Base-by-base conservation (phyloP, 257 asterid species). In the Plantago major region DNA sequence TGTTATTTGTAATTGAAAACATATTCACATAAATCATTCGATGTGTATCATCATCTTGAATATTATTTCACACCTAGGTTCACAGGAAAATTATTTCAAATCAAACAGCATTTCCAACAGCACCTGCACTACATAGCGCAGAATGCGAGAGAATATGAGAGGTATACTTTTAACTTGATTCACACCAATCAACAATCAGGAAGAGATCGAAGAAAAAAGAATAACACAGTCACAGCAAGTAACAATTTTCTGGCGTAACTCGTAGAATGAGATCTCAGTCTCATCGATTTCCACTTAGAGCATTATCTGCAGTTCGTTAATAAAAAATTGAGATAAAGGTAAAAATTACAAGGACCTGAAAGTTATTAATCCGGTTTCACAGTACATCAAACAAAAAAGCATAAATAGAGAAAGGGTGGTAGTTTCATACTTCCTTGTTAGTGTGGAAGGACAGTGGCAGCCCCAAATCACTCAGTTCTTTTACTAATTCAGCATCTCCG, bases 391-490 rank as follows among this genome's bases (percentile, higher is more conserved):
- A 30, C 7, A 28, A 17, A 43, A 18, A 46, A 22, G 8, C 40
- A 33, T 33, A 33, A 33, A 63, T 16, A 48, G 14, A 60, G 17
- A 42, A 63, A 42, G 44, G 13, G 13, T 15, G 17, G 61, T 62
- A 58, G 52, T 11, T 60, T 17, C 47, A 5, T 72, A 86, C 95
- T 89, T 79, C 85, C 85, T 89, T 89, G 73, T 79, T 88, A 42
- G 95, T 83, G 13, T 56, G 81, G 71, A 93, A 93, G 38, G 94
- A 74, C 69, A 83, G 69, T 9, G 99, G 99, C 71, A 93, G 96
- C 57, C 99, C 99, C 85, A 83, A 30, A 28, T 66, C 94, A 70
- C 70, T 79, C 88, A 89, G 70, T 70, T 75, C 73, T 50, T 73
- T 71, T 42, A 80, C 62, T 60, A 84, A 69, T 65, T 84, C 91